Base-by-base conservation (phyloP, 2,329 filamentous ascomycete species). In the Aureobasidium sp. region DNA sequence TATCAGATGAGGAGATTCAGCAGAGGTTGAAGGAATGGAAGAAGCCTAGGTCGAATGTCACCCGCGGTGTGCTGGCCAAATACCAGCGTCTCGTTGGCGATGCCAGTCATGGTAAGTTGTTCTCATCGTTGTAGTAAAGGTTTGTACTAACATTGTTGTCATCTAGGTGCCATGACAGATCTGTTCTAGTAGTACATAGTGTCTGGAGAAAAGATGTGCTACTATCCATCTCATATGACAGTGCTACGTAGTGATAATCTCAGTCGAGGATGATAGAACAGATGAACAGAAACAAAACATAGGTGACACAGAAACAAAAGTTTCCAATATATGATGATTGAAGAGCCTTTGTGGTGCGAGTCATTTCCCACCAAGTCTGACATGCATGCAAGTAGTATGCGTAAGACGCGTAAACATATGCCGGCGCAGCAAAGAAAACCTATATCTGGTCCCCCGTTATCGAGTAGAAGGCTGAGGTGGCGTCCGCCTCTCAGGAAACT, bases 41-140 rank as follows among this genome's bases (percentile, higher is more conserved):
- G 71, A 78, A 85, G 36, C 91, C 91, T 0, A 80, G 78, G 70
- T 84, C 85, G 70, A 82, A 83, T 64, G 90, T 96, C 10, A 91
- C 87, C 68, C 84, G 93, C 62, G 93, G 93, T 42, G 87, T 88
- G 44, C 72, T 97, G 78, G 92, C 90, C 5, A 97, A 97, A 80
- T 97, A 97, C 78, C 89, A 89, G 7, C 79, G 83, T 47, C 75
- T 97, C 70, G 93, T 97, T 0, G 89, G 91, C 1, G 92, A 97
- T 82, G 93, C 93, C 12, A 93, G 88, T 73, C 89, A 93, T 70
- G 93, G 93, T 65, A 60, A 65, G 64, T 61, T 10, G 3, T 41
- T 46, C 4, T 6, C 12, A 36, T 36, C 39, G 6, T 39, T 5
- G 17, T 10, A 6, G 20, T 26, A 10, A 7, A 12, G 36, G 12